Percentiles rank a stretch among this genome's conserved stretches.
phyloP scores from a whole-genome alignment of 2,329 filamentous ascomycete species.

The Zalaria obscura region DNA sequence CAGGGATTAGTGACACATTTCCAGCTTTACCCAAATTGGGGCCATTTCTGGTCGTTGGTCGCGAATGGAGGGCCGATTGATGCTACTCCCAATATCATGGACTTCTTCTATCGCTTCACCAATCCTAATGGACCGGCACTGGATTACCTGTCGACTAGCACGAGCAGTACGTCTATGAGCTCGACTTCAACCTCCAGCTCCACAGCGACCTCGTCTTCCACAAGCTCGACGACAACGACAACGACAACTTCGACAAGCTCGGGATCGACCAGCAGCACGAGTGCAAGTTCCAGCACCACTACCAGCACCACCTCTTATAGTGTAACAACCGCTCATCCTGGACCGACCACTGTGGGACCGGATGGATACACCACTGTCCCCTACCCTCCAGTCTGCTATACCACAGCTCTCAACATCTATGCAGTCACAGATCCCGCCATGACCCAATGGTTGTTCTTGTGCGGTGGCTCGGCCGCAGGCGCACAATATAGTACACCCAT shows the following conservation, averaged over 20 bases:
- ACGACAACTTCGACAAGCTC: neutral
- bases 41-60: slow-evolving; percentile 26
- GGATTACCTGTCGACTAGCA: slow-evolving; percentile 1
- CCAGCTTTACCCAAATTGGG: slow-evolving; percentile 18
- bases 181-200: neutral
- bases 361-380: slow-evolving; percentile 6
- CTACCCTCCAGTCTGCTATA: slow-evolving; percentile 5
- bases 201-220: neutral
- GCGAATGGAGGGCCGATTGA: slow-evolving; percentile 10
- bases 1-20: slow-evolving; percentile 23
- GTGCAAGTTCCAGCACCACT: neutral
- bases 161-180: neutral
- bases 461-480: slow-evolving; percentile 6
- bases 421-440: slow-evolving; percentile 3
- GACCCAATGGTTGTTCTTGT: slow-evolving; percentile 6
- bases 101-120: slow-evolving; percentile 15
- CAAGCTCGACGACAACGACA: neutral
- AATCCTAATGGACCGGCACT: slow-evolving; percentile 2
- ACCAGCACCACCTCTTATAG: neutral
- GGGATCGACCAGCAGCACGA: neutral
- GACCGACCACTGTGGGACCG: neutral
- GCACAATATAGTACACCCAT: neutral
- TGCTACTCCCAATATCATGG: slow-evolving; percentile 13
- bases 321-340: neutral
- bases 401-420: slow-evolving; percentile 6